Evolutionary conservation across 345 rosid genomes (phyloP).

Genomic region (Eucalyptus decipiens): DNA sequence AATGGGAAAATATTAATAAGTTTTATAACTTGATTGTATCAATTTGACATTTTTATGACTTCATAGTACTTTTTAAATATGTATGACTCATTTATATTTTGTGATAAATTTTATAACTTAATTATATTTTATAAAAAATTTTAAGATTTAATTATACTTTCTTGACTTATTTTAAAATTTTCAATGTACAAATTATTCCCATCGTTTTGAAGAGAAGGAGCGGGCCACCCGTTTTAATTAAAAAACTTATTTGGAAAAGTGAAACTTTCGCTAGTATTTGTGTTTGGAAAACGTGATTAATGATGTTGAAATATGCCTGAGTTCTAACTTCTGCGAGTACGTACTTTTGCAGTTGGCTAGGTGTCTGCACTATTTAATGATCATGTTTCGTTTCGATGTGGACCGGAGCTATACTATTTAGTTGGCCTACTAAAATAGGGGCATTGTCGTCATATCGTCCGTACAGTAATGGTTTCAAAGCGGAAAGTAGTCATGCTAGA

Average conservation of each 20-base stretch:
- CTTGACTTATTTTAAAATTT: too few relatives aligned
- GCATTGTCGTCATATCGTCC: neutral
- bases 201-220: neutral
- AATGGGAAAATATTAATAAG: accelerated
- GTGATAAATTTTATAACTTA: too few relatives aligned
- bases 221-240: neutral
- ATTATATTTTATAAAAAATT: too few relatives aligned
- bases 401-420: neutral
- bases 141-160: too few relatives aligned
- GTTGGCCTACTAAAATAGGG: neutral
- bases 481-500: neutral
- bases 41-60: too few relatives aligned
- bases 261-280: neutral
- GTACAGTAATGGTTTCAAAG: neutral
- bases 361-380: neutral
- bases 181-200: too few relatives aligned
- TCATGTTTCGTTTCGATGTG: neutral
- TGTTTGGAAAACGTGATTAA: neutral
- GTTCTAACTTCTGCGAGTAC: neutral
- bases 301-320: neutral
- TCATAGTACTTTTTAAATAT: too few relatives aligned
- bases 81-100: too few relatives aligned
- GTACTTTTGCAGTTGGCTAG: neutral
- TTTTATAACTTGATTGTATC: too few relatives aligned
- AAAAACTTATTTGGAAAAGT: neutral